Evolutionary conservation across 1,284 basidiomycete species (phyloP).

Genomic region (Rhodotorula sp.): DNA sequence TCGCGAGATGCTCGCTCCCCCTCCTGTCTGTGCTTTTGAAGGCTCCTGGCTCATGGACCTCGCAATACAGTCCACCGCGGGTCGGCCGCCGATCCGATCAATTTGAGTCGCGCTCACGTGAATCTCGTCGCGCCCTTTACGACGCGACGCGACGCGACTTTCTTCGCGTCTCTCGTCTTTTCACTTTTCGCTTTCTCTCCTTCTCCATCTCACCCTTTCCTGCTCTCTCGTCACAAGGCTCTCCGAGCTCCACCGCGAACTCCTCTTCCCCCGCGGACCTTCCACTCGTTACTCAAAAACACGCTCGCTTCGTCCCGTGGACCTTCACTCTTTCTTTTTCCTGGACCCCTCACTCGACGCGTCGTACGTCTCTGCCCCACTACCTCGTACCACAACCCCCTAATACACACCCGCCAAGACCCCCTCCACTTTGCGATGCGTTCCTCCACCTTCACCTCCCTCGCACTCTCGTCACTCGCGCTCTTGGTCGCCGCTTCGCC

Average conservation of each 20-base stretch:
- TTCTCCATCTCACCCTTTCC: background rate
- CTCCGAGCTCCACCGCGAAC: background rate
- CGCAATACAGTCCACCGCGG: too few relatives aligned
- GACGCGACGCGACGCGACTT: background rate
- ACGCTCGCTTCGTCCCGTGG: background rate
- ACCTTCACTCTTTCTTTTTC: too few relatives aligned
- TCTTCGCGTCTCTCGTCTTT: background rate
- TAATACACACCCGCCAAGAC: background rate
- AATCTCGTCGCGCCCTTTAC: background rate
- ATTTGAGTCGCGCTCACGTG: background rate
- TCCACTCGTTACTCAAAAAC: background rate
- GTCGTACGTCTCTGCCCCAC: background rate
- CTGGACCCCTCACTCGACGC: background rate
- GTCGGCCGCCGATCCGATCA: background rate
- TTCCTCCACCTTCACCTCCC: constrained; percentile 4
- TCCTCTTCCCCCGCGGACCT: background rate
- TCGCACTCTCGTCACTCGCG: constrained; percentile 26
- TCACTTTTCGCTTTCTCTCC: background rate
- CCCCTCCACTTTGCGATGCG: constrained; percentile 6
- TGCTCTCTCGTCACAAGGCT: background rate
- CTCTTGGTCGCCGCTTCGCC: constrained; percentile 18
- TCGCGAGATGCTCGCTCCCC: too few relatives aligned
- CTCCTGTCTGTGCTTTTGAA: too few relatives aligned
- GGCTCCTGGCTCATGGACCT: too few relatives aligned
- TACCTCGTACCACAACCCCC: background rate